These are phyloP conservation scores for Kodamaea laetipori DNA, from an alignment of 805 yeast genomes.

Conservation along the genomic window DNA sequence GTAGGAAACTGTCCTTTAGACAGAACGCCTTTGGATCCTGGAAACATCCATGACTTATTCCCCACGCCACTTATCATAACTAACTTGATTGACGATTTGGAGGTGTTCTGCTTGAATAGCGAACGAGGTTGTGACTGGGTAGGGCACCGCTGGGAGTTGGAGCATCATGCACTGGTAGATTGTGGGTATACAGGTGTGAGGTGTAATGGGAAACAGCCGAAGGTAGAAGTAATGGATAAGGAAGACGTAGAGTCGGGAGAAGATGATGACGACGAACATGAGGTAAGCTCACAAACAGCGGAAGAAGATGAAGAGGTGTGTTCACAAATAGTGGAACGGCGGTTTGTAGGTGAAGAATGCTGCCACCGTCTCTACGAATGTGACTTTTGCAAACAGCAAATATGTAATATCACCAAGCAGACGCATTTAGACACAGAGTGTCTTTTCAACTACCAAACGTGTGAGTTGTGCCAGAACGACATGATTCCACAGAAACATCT, in stretches of 20 bases:
- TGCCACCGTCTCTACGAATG: conserved; percentile 43
- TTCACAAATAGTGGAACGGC: conserved; percentile 23
- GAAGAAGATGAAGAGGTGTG: conserved; percentile 13
- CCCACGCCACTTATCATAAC: conserved; percentile 60
- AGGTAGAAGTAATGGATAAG: conserved; percentile 13
- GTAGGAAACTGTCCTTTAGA: conserved; percentile 59
- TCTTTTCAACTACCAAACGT: conserved; percentile 38
- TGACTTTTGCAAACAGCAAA: conserved; percentile 32
- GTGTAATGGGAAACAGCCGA: conserved; percentile 26
- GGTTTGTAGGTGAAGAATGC: conserved; percentile 30
- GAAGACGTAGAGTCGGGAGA: conserved; percentile 6
- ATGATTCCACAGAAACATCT: conserved; percentile 41
- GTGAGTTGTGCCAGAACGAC: conserved; percentile 46
- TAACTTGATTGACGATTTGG: conserved; percentile 62
- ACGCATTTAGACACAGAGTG: conserved; percentile 44
- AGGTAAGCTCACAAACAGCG: conserved; percentile 8
- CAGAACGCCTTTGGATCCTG: conserved; percentile 47
- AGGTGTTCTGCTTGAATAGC: conserved; percentile 55
- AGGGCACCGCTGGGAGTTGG: conserved; percentile 61
- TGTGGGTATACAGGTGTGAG: conserved; percentile 40
- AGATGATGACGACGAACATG: conserved; percentile 14
- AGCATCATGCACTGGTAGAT: conserved; percentile 45
- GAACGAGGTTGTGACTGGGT: conserved; percentile 57
- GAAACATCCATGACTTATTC: conserved; percentile 34
- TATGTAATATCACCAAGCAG: conserved; percentile 32